Evolutionary conservation across 2,329 filamentous ascomycete species (phyloP).

Genomic region (Pseudocercospora pini-densiflorae): DNA sequence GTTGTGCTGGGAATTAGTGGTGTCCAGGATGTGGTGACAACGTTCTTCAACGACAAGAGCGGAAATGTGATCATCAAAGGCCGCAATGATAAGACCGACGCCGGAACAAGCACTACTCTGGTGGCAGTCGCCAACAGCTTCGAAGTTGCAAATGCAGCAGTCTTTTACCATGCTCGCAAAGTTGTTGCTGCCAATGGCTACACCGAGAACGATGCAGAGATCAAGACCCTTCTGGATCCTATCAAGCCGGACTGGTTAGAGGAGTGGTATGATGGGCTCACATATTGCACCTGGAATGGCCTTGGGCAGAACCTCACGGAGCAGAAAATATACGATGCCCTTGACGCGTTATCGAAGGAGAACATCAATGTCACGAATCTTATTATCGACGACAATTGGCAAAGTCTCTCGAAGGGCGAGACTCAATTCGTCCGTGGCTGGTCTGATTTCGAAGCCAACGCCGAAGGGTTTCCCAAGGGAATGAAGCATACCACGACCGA

Average conservation of each 20-base stretch:
- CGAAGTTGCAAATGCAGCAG: conserved; percentile 75
- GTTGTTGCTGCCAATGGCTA: conserved; percentile 56
- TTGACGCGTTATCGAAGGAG: conserved; percentile 71
- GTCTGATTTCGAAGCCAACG: conserved; percentile 85
- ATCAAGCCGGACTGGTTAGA: conserved; percentile 71
- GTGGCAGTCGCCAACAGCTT: conserved; percentile 74
- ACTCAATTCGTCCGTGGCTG: conserved; percentile 63
- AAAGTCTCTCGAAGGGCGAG: conserved; percentile 67
- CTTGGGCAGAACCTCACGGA: conserved; percentile 83
- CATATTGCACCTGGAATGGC: conserved; percentile 97
- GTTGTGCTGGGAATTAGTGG: conserved; percentile 81
- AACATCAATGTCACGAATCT: conserved; percentile 80
- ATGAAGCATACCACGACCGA: conserved; percentile 71
- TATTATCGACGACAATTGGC: conserved; percentile 98
- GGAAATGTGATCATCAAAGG: conserved; percentile 72
- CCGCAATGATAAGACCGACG: conserved; percentile 67
- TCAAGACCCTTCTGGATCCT: conserved; percentile 51
- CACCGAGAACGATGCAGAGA: conserved; percentile 49
- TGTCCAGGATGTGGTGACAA: conserved; percentile 69
- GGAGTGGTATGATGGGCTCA: conserved; percentile 74
- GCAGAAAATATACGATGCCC: conserved; percentile 74
- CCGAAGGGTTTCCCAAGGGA: conserved; percentile 76
- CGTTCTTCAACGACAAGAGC: conserved; percentile 67
- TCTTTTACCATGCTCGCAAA: conserved; percentile 85
- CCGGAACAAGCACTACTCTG: conserved; percentile 65